Percentiles rank a stretch among this genome's conserved stretches.
Evolutionary conservation across 768 basidiomycete genomes (phyloP).

Genomic region (Pulveroboletus ravenelii): DNA sequence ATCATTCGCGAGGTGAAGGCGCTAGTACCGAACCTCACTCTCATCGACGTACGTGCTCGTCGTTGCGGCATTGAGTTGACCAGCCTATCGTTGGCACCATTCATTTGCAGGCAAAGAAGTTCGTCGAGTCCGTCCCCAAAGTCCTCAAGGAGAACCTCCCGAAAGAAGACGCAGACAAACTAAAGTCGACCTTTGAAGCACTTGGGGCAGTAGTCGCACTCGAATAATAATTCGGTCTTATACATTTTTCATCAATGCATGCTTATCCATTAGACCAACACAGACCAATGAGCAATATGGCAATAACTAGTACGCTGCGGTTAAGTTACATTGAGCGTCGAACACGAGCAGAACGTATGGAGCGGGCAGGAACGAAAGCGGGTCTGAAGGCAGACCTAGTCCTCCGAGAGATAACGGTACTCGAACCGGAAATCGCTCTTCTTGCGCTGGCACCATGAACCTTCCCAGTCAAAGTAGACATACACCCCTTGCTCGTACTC

Average conservation of each 20-base stretch:
- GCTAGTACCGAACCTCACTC: conserved; percentile 88
- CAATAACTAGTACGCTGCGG: conserved; percentile 15
- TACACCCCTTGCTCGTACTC: conserved; percentile 99
- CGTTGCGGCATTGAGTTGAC: neutral
- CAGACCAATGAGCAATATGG: conserved; percentile 12
- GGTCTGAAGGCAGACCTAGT: conserved; percentile 27
- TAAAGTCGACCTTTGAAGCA: conserved; percentile 84
- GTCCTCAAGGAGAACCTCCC: conserved; percentile 89
- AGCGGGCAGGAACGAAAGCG: conserved; percentile 2
- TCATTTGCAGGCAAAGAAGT: conserved; percentile 86
- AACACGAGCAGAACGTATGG: conserved; percentile 11
- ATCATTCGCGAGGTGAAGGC: conserved; percentile 98
- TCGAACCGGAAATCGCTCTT: conserved; percentile 98
- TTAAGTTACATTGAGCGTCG: conserved; percentile 25
- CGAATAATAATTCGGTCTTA: conserved; percentile 46
- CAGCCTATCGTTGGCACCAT: too few species aligned
- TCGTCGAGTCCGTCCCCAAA: conserved; percentile 93
- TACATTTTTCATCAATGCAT: conserved; percentile 9
- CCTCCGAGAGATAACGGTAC: conserved; percentile 92
- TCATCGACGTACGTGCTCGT: conserved; percentile 79
- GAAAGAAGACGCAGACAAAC: conserved; percentile 97
- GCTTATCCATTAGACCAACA: conserved; percentile 15
- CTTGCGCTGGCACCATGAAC: conserved; percentile 96
- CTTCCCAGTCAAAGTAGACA: conserved; percentile 99
- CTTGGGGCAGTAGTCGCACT: conserved; percentile 85